Base-by-base conservation (phyloP, 2,329 filamentous ascomycete genomes). In the Exserohilum turcica region DNA sequence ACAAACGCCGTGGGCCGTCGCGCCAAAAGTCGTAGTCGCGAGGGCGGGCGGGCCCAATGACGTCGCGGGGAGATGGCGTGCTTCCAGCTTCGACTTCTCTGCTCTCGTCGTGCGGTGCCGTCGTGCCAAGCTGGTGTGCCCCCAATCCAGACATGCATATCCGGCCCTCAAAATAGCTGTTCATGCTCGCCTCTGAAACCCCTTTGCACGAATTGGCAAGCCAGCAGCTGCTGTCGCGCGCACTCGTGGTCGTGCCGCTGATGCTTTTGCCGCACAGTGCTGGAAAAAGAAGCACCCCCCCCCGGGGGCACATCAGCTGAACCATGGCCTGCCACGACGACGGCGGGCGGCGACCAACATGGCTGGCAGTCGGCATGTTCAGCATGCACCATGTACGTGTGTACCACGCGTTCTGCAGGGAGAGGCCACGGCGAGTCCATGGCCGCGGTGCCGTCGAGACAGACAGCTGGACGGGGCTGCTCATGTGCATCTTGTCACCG, bases 31-130 rank as follows among this genome's bases (percentile, higher is more conserved):
- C 42, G 52, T 33, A 51, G 57, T 48, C 46, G 52, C 48, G 39
- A 52, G 47, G 5, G 48, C 48, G 43, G 43, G 35, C 39, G 39
- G 57, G 56, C 49, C 66, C 65, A 69, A 68, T 68, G 54, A 66
- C 54, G 57, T 54, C 33, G 45, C 58, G 39, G 54, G 47, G 57
- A 62, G 50, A 69, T 69, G 61, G 63, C 66, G 65, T 65, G 58
- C n/a, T n/a, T n/a, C n/a, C n/a, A n/a, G n/a, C n/a, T n/a, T n/a
- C n/a, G n/a, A n/a, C n/a, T n/a, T n/a, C n/a, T n/a, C n/a, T n/a
- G n/a, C 56, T 69, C 56, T 38, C 37, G 47, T 43, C 29, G 21
- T 28, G 38, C 46, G 31, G 28, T 50, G 32, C 53, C 55, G 55
- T 54, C 52, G 45, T 50, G 46, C 46, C 52, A 54, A 43, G 27